Conservation (phyloP, 495 filamentous ascomycete species). For the Talaromyces proteolyticus region DNA sequence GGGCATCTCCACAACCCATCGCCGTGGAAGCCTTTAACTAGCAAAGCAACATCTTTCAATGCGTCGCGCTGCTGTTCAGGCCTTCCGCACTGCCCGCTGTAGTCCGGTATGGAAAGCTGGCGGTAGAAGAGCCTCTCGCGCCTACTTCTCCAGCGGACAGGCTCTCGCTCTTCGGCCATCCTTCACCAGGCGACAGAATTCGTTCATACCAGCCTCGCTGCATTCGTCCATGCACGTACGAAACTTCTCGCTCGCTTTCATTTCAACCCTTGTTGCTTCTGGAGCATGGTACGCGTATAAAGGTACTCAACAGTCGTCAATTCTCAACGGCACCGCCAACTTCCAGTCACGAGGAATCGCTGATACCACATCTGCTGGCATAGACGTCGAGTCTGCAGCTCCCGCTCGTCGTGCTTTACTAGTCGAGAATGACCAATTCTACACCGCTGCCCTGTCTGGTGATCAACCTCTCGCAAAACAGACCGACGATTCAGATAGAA, state of each 20-base stretch:
- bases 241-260: conserved; percentile 53
- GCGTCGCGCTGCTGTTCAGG: conserved; percentile 57
- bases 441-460: conserved; percentile 71
- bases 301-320: conserved; percentile 19
- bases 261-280: conserved; percentile 56
- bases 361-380: conserved; percentile 3
- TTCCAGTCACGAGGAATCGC: conserved; percentile 9
- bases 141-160: conserved; percentile 39
- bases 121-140: conserved; percentile 37
- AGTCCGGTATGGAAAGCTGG: conserved; percentile 46
- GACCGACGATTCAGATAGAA: conserved; percentile 71
- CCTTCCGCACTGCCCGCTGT: conserved; percentile 56
- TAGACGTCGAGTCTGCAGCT: conserved; percentile 19
- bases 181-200: conserved; percentile 31
- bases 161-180: conserved; percentile 38
- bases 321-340: conserved; percentile 16
- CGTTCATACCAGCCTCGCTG: conserved; percentile 24
- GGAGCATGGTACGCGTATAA: conserved; percentile 63
- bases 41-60: conserved; percentile 29
- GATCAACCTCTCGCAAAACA: conserved; percentile 82
- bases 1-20: not conserved
- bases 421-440: conserved; percentile 78
- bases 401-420: conserved; percentile 47
- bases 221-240: conserved; percentile 61
- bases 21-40: not conserved